These are phyloP conservation scores for Solanum aculeatissimum DNA, from an alignment of 305 asterid genomes.

Conservation along the genomic window DNA sequence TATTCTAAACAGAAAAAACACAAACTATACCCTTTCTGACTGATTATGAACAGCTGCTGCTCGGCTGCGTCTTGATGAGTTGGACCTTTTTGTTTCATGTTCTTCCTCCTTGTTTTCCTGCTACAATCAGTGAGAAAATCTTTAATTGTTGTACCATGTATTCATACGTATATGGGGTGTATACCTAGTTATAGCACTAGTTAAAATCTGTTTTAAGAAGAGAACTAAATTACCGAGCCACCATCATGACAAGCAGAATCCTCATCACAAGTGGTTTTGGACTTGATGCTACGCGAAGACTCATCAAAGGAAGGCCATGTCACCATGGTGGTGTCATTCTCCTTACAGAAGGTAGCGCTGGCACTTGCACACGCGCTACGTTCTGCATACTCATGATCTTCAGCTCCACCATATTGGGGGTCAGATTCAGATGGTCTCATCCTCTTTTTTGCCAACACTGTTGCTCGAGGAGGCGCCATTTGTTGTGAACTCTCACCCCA, in stretches of 20 bases:
- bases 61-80: conserved; percentile 36
- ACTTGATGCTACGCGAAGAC: conserved; percentile 38
- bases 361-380: conserved; percentile 39
- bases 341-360: conserved; percentile 14
- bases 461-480: neutral
- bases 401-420: conserved; percentile 1
- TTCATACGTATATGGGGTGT: neutral
- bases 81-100: conserved; percentile 22
- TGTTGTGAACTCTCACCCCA: conserved; percentile 3
- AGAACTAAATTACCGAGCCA: conserved; percentile 23
- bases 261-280: conserved; percentile 21
- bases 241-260: conserved; percentile 34
- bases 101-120: conserved; percentile 49
- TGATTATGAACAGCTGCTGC: conserved; percentile 61
- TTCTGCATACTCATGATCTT: neutral
- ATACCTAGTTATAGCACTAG: neutral
- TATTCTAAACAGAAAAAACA: neutral
- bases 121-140: too few relatives aligned
- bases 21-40: conserved; percentile 57
- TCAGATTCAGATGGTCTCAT: conserved; percentile 12
- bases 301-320: conserved; percentile 41
- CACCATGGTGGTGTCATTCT: conserved; percentile 31
- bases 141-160: neutral
- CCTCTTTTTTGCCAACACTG: conserved; percentile 20
- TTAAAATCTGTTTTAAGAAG: neutral